Evolutionary conservation across 345 rosid species (phyloP).

Genomic region (Iberis pinnata): DNA sequence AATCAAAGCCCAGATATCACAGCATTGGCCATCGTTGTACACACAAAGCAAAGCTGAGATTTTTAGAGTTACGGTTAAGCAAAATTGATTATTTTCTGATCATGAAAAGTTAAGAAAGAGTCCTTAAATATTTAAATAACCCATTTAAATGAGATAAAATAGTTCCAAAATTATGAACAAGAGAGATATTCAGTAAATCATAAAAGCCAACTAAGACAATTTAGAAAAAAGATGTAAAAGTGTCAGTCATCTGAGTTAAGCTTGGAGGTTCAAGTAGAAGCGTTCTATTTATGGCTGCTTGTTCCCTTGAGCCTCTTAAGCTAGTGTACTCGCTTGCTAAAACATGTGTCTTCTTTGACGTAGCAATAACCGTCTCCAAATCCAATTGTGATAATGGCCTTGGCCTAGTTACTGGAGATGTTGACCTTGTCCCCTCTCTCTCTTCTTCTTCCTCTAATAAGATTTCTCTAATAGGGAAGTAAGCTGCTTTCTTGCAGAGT

Average conservation of each 20-base stretch:
- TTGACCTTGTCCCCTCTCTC: conserved; percentile 67
- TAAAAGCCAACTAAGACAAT: too few relatives aligned
- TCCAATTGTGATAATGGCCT: conserved; percentile 67
- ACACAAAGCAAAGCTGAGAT: conserved; percentile 2
- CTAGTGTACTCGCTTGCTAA: conserved; percentile 69
- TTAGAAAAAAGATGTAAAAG: too few relatives aligned
- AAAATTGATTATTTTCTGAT: too few relatives aligned
- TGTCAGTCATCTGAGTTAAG: conserved; percentile 80
- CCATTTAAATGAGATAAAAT: too few relatives aligned
- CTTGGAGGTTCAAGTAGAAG: too few relatives aligned
- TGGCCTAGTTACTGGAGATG: conserved; percentile 54
- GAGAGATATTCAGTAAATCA: too few relatives aligned
- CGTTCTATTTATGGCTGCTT: conserved; percentile 70
- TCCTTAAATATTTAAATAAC: neutral
- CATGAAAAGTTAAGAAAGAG: neutral
- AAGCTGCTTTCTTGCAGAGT: conserved; percentile 95
- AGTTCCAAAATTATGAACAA: too few relatives aligned
- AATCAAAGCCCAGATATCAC: conserved; percentile 18
- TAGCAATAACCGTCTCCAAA: conserved; percentile 56
- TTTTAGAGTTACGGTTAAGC: neutral
- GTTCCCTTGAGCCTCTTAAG: conserved; percentile 42
- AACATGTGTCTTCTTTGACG: conserved; percentile 62
- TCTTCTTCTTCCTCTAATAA: conserved; percentile 78
- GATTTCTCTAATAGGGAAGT: conserved; percentile 76
- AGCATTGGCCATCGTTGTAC: too few relatives aligned